phyloP scores from a whole-genome alignment of 495 filamentous ascomycete species.

The Cercophora samala region DNA sequence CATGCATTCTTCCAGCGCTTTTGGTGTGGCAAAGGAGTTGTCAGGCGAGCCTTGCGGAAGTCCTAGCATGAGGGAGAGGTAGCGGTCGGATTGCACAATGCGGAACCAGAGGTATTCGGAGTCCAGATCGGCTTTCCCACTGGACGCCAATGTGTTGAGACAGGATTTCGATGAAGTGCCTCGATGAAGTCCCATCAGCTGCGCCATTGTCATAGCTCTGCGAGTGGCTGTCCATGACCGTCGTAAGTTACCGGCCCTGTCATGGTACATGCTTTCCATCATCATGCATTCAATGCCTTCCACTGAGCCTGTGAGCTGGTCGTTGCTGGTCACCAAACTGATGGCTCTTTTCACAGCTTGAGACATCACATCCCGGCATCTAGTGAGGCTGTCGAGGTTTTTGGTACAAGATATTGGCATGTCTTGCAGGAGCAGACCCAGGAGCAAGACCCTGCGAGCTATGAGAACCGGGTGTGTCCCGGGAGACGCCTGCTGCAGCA shows the following conservation, averaged over 20 bases:
- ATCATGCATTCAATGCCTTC: slow-evolving; percentile 53
- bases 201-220: slow-evolving; percentile 44
- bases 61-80: slow-evolving; percentile 36
- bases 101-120: slow-evolving; percentile 34
- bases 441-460: slow-evolving; percentile 44
- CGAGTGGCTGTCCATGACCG: slow-evolving; percentile 42
- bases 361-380: slow-evolving; percentile 35
- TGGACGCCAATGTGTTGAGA: slow-evolving; percentile 10
- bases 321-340: slow-evolving; percentile 47
- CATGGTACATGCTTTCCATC: slow-evolving; percentile 48
- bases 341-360: slow-evolving; percentile 37
- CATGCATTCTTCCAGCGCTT: slow-evolving; percentile 32
- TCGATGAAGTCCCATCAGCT: slow-evolving; percentile 47
- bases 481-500: slow-evolving; percentile 37
- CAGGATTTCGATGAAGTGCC: slow-evolving; percentile 6
- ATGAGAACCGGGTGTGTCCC: slow-evolving; percentile 45
- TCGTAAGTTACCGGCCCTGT: slow-evolving; percentile 47
- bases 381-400: slow-evolving; percentile 14
- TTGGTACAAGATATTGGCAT: slow-evolving; percentile 16
- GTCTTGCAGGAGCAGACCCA: slow-evolving; percentile 42
- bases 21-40: slow-evolving; percentile 21
- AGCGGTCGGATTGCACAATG: slow-evolving; percentile 34
- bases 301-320: slow-evolving; percentile 44
- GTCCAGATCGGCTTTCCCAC: slow-evolving; percentile 13
- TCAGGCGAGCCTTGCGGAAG: slow-evolving; percentile 31